phyloP scores from a whole-genome alignment of 495 filamentous ascomycete species.

The Bacidia rubella region DNA sequence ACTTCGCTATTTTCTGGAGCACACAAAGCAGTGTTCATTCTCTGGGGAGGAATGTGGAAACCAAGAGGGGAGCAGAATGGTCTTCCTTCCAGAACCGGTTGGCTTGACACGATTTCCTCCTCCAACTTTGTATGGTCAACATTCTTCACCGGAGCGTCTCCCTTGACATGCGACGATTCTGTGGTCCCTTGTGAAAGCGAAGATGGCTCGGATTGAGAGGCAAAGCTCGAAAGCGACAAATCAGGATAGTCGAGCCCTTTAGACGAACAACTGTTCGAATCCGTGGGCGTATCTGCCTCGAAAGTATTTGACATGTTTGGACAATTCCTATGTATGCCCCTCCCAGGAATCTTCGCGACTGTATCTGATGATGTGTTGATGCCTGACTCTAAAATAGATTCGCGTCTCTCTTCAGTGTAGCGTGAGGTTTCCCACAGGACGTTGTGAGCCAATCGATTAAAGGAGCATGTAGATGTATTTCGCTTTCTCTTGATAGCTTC shows the following conservation, averaged over 20 bases:
- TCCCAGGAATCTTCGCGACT: too few relatives aligned
- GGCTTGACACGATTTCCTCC: background rate
- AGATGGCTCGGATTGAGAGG: background rate
- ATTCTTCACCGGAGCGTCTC: background rate
- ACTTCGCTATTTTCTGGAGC: conserved; percentile 4
- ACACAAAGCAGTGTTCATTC: conserved; percentile 6
- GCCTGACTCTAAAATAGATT: background rate
- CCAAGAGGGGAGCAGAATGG: conserved; percentile 12
- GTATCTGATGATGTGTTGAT: background rate
- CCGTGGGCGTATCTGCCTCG: background rate
- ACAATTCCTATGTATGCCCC: too few relatives aligned
- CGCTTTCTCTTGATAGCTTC: background rate
- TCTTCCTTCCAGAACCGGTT: background rate
- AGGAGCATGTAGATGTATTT: background rate
- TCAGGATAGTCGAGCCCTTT: background rate
- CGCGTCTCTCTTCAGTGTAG: background rate
- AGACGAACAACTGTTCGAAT: background rate
- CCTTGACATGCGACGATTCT: background rate
- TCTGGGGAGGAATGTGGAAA: conserved; percentile 13
- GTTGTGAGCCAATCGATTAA: conserved; percentile 1
- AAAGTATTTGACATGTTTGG: background rate
- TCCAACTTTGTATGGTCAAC: too few relatives aligned
- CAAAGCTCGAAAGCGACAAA: conserved; percentile 1
- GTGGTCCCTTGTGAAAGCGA: background rate
- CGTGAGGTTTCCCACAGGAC: background rate